A percentile compares a stretch with the other conserved stretches of the same genome.
Conservation (phyloP, 768 basidiomycete species). For the Leucocoprinus sp. region DNA sequence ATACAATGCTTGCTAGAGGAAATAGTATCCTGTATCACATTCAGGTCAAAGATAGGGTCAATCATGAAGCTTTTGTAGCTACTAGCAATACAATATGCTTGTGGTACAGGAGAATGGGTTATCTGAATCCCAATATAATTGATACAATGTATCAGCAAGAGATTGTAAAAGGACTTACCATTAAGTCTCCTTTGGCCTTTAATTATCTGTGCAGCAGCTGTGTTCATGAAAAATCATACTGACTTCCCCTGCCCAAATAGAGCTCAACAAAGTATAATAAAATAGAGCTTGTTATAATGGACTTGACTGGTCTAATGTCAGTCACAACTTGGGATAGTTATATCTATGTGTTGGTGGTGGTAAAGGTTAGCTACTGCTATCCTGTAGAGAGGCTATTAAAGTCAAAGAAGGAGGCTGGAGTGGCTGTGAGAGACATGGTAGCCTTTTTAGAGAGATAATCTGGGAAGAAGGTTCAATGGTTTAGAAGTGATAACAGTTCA, state of each 20-base stretch:
- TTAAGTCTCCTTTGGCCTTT: slow-evolving; percentile 14
- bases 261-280: slow-evolving; percentile 16
- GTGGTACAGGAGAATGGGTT: slow-evolving; percentile 21
- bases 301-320: slow-evolving; percentile 23
- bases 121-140: slow-evolving; percentile 16
- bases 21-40: slow-evolving; percentile 7
- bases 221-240: slow-evolving; percentile 19
- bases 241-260: slow-evolving; percentile 18
- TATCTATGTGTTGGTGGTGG: slow-evolving; percentile 23
- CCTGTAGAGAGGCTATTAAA: slow-evolving; percentile 16
- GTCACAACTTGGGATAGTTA: slow-evolving; percentile 14
- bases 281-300: slow-evolving; percentile 13
- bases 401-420: slow-evolving; percentile 19
- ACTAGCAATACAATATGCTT: slow-evolving; percentile 4
- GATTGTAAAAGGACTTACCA: slow-evolving; percentile 19
- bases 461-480: slow-evolving; percentile 10
- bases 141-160: slow-evolving; percentile 13
- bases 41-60: neutral
- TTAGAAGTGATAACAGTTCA: slow-evolving; percentile 18
- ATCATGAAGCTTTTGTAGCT: slow-evolving; percentile 8
- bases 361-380: slow-evolving; percentile 19
- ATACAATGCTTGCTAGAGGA: neutral
- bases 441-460: slow-evolving; percentile 13
- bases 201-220: slow-evolving; percentile 19
- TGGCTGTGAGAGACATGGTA: slow-evolving; percentile 20